A percentile compares a stretch with the other conserved stretches of the same genome.
Evolutionary conservation across 2,329 filamentous ascomycete species (phyloP).

Genomic region (Balansia obtecta): DNA sequence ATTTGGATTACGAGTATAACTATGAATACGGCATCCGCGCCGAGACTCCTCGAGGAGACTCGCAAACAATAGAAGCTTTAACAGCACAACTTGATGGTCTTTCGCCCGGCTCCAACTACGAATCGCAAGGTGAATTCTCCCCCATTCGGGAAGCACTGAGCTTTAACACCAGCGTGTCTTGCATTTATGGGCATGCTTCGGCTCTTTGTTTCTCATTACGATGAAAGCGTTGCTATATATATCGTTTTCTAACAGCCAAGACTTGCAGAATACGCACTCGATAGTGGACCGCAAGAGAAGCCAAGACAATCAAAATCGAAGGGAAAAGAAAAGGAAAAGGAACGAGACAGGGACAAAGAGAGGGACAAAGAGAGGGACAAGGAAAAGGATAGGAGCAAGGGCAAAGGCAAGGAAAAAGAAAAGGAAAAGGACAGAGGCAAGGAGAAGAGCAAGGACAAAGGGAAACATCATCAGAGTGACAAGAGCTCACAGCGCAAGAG

Average conservation of each 20-base stretch:
- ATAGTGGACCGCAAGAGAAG: not conserved
- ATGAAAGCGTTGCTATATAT: too few relatives aligned
- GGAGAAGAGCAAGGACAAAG: not conserved
- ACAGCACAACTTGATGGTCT: not conserved
- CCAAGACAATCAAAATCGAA: not conserved
- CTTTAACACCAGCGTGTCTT: not conserved
- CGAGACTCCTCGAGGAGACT: slow-evolving; percentile 2
- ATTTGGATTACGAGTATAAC: slow-evolving; percentile 3
- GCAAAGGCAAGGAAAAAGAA: not conserved
- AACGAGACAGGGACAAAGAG: not conserved
- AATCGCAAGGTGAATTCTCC: slow-evolving; percentile 1
- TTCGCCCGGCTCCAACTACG: slow-evolving; percentile 3
- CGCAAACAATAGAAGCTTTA: not conserved
- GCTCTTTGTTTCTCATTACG: not conserved
- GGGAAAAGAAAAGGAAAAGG: not conserved
- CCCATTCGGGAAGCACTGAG: not conserved
- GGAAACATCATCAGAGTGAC: not conserved
- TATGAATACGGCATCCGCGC: not conserved
- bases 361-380: not conserved
- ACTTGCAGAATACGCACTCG: slow-evolving; percentile 1
- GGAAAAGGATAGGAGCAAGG: not conserved
- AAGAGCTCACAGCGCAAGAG: slow-evolving; percentile 1
- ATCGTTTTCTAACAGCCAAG: not conserved
- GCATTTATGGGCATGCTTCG: not conserved
- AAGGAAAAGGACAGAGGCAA: not conserved